These are phyloP conservation scores for Verbascum thapsus DNA, from an alignment of 257 asterid species.

Conservation along the genomic window DNA sequence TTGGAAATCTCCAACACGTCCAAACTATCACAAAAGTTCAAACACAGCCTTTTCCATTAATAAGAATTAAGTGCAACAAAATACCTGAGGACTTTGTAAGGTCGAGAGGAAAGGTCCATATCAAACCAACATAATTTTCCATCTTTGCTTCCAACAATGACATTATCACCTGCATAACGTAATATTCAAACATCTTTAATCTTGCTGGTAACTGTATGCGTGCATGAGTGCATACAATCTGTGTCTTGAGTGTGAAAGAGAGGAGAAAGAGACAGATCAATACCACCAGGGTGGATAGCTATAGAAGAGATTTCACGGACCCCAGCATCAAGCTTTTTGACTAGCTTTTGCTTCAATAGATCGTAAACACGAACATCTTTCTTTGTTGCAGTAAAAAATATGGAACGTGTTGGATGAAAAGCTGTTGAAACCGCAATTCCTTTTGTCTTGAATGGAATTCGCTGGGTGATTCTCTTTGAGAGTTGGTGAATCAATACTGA, in stretches of 20 bases:
- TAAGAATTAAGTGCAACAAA: conserved; percentile 25
- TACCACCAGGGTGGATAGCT: conserved; percentile 93
- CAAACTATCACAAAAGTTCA: not conserved
- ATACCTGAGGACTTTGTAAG: conserved; percentile 86
- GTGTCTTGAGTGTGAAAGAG: not conserved
- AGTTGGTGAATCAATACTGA: conserved; percentile 82
- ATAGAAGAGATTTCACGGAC: conserved; percentile 89
- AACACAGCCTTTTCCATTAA: not conserved
- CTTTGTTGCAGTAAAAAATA: conserved; percentile 83
- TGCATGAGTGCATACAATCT: not conserved
- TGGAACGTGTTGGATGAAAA: conserved; percentile 89
- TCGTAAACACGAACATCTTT: conserved; percentile 81
- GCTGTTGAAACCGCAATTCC: conserved; percentile 88
- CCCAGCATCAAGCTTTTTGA: conserved; percentile 90
- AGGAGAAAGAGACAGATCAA: conserved; percentile 19
- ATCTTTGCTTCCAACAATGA: conserved; percentile 88
- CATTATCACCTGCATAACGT: conserved; percentile 78
- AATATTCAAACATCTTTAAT: conserved; percentile 18
- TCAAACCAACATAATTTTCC: conserved; percentile 99
- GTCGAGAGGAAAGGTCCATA: conserved; percentile 95
- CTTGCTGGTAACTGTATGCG: not conserved
- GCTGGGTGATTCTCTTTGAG: conserved; percentile 70
- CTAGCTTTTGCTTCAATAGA: conserved; percentile 66
- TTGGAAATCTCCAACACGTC: not conserved
- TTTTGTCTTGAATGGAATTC: conserved; percentile 80